These are phyloP conservation scores for Exophiala lecanii-corni DNA, from an alignment of 2,329 filamentous ascomycete species.

Conservation along the genomic window DNA sequence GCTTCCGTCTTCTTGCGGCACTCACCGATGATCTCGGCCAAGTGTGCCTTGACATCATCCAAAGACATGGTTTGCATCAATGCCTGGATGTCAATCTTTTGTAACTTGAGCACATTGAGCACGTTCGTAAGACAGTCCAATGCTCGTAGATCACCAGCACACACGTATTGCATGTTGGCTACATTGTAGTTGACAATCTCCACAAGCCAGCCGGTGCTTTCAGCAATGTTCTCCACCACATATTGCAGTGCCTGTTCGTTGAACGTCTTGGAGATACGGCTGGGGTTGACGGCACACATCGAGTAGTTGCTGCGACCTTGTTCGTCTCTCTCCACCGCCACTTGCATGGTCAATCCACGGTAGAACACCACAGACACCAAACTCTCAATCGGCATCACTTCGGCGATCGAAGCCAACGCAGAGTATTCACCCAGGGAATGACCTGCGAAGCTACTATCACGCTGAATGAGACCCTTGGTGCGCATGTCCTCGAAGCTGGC, in stretches of 20 bases:
- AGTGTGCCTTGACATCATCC: constrained; percentile 84
- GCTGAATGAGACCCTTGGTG: constrained; percentile 88
- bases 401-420: constrained; percentile 87
- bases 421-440: constrained; percentile 99
- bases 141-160: constrained; percentile 62
- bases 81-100: constrained; percentile 95
- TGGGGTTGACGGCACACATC: constrained; percentile 99
- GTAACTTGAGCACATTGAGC: constrained; percentile 90
- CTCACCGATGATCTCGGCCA: constrained; percentile 85
- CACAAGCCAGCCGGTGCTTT: constrained; percentile 89
- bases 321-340: constrained; percentile 93
- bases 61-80: constrained; percentile 81
- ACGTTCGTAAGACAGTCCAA: constrained; percentile 68
- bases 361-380: constrained; percentile 99
- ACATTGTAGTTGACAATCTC: constrained; percentile 97
- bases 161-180: constrained; percentile 66
- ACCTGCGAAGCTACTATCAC: constrained; percentile 94
- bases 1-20: constrained; percentile 80
- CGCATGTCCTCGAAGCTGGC: constrained; percentile 99
- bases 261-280: constrained; percentile 96
- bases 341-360: constrained; percentile 97
- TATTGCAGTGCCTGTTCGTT: constrained; percentile 96
- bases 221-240: constrained; percentile 90
- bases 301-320: constrained; percentile 94
- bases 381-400: constrained; percentile 99